Conservation (phyloP, 192 early-diverging fungal genomes). For the Entomortierella parvispora region DNA sequence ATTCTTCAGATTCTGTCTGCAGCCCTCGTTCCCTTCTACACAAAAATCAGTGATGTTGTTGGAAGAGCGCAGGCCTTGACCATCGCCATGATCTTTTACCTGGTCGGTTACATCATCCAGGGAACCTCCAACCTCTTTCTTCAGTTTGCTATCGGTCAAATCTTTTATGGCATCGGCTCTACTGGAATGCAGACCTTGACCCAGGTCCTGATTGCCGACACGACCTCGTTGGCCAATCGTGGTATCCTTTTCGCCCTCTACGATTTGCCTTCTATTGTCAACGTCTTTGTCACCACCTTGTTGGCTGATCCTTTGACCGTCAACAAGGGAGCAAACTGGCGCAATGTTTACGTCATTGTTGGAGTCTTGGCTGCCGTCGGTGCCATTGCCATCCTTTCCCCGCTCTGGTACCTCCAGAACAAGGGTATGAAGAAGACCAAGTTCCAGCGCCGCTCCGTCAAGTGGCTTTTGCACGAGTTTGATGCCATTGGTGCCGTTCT, state of each 20-base stretch:
- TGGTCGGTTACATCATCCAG: conserved; percentile 44
- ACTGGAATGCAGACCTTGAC: conserved; percentile 37
- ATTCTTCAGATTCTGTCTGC: conserved; percentile 49
- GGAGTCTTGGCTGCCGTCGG: conserved; percentile 20
- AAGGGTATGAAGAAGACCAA: conserved; percentile 8
- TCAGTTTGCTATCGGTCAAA: conserved; percentile 41
- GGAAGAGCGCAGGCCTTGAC: conserved; percentile 47
- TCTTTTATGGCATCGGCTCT: conserved; percentile 31
- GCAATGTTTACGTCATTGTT: conserved; percentile 29
- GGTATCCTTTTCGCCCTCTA: conserved; percentile 43
- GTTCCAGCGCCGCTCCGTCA: conserved; percentile 11
- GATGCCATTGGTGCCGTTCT: conserved; percentile 40
- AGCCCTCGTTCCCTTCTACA: conserved; percentile 45
- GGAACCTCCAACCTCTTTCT: conserved; percentile 20
- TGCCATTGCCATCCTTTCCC: conserved; percentile 25
- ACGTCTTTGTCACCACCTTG: conserved; percentile 21
- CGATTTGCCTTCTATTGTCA: conserved; percentile 33
- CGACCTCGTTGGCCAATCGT: conserved; percentile 36
- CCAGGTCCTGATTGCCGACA: conserved; percentile 48
- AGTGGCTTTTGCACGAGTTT: conserved; percentile 45
- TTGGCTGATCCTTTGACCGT: conserved; percentile 23
- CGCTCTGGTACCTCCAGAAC: conserved; percentile 42
- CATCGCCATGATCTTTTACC: conserved; percentile 39
- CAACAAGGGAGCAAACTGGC: conserved; percentile 19
- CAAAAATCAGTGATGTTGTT: conserved; percentile 43